These are phyloP conservation scores for Hymenoscyphus repandus DNA, from an alignment of 2,329 filamentous ascomycete species.

Conservation along the genomic window DNA sequence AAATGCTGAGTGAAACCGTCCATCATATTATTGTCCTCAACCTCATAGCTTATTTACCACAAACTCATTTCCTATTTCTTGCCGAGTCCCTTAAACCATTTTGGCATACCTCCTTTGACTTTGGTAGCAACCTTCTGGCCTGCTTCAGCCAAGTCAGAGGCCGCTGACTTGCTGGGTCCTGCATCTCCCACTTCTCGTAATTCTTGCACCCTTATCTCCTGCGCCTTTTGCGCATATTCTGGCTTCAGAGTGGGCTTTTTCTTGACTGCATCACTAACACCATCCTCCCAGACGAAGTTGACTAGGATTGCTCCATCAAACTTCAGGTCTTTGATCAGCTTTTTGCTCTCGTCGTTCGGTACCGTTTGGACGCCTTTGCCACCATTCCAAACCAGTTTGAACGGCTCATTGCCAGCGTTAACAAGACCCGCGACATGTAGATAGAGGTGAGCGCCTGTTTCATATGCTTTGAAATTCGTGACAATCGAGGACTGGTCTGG, in stretches of 20 bases:
- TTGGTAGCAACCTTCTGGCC: conserved; percentile 31
- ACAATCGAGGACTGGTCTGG: conserved; percentile 79
- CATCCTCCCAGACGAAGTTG: conserved; percentile 69
- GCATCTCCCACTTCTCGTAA: conserved; percentile 37
- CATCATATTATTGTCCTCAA: background rate
- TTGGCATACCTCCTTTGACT: conserved; percentile 47
- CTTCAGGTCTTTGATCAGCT: conserved; percentile 67
- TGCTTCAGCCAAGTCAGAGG: conserved; percentile 28
- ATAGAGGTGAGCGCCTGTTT: conserved; percentile 70
- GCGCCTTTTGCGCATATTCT: conserved; percentile 55
- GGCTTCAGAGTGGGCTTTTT: conserved; percentile 35
- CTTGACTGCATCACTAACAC: conserved; percentile 50
- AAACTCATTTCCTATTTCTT: conserved; percentile 52
- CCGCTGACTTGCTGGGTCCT: conserved; percentile 32
- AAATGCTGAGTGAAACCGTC: conserved; percentile 7
- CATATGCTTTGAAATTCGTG: conserved; percentile 60
- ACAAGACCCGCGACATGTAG: conserved; percentile 69
- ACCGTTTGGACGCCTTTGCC: conserved; percentile 32
- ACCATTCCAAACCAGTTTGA: conserved; percentile 49
- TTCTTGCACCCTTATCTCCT: conserved; percentile 61
- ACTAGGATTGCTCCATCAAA: conserved; percentile 68
- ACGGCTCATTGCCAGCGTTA: conserved; percentile 56
- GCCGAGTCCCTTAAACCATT: conserved; percentile 66
- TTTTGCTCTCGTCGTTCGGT: conserved; percentile 41
- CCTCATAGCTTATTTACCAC: background rate